These are phyloP conservation scores for Candida peoriensis DNA, from an alignment of 805 yeast species.

Conservation along the genomic window DNA sequence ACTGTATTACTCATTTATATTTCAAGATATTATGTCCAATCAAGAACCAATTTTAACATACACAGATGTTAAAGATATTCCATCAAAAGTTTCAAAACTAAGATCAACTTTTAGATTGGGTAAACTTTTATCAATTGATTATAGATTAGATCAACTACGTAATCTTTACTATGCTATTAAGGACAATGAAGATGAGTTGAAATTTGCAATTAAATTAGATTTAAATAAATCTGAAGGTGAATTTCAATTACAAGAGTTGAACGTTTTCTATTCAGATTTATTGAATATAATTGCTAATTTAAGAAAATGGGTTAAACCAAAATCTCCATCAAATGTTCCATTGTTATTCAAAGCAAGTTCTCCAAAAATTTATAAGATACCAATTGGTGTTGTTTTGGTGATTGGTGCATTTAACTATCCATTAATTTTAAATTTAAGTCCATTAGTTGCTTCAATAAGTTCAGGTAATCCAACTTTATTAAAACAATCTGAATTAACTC, in stretches of 20 bases:
- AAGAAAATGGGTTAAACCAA: constrained; percentile 56
- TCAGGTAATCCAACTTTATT: constrained; percentile 71
- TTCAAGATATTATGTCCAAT: too few relatives aligned
- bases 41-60: constrained; percentile 3
- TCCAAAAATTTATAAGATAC: constrained; percentile 24
- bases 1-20: too few relatives aligned
- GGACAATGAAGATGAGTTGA: constrained; percentile 51
- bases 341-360: constrained; percentile 15
- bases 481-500: constrained; percentile 55
- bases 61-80: constrained; percentile 6
- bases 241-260: constrained; percentile 54
- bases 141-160: constrained; percentile 58
- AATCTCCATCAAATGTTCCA: constrained; percentile 19
- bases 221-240: constrained; percentile 64
- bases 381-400: constrained; percentile 65
- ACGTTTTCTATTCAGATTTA: constrained; percentile 48
- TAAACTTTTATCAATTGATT: constrained; percentile 46
- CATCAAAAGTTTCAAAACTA: constrained; percentile 4
- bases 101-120: constrained; percentile 32
- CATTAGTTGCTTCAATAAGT: constrained; percentile 76
- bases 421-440: constrained; percentile 51
- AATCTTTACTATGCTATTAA: constrained; percentile 58
- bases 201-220: constrained; percentile 58
- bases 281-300: constrained; percentile 54
- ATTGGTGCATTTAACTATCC: constrained; percentile 86